Base-by-base conservation (phyloP, 148 eudicot species). In the Vaccinium macrocarpon region DNA sequence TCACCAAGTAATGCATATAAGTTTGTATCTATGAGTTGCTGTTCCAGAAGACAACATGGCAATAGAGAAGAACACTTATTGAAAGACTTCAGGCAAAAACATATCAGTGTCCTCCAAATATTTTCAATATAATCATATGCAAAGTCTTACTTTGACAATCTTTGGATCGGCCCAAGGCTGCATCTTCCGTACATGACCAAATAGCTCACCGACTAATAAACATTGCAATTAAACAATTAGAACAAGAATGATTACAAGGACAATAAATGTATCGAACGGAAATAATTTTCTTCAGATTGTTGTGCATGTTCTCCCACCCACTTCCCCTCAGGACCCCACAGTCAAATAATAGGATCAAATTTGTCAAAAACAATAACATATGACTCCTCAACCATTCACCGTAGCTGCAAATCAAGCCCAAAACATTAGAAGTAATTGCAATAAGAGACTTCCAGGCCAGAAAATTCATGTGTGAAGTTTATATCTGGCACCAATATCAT, bases 121-220 rank as follows among this genome's bases (percentile, higher is more conserved):
- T 1, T 57, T 11, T 49, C 29, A 9, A 55, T 18, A 27, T 13
- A 76, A 9, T 48, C 42, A 79, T 16, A 56, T 27, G 27, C 59
- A 61, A 46, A 78, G 64, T 55, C 19, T 29, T 76, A 97, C 99
- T 98, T 97, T 95, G 50, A 95, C 99, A 82, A 92, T 90, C 90
- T 97, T 95, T 51, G 96, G 98, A 90, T 97, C 97, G 4, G 99
- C 98, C 99, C 99, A 97, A 25, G 99, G 98, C 90, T 91, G 98
- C 88, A 78, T 91, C 92, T 93, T 92, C 77, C 99, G 91, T 7
- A 97, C 90, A 89, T 91, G 90, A 88, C 89, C 92, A 89, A 97
- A 94, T 68, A 96, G 88, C 82, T 95, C 96, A 73, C 99, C 98
- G 71, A 95, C 98, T 97, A 86, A 82, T 56, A 46, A 68, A 55